Evolutionary conservation across 1,284 basidiomycete genomes (phyloP), one percentile per base, ranked within the genome.

Genomic region (Irpex sp.): DNA sequence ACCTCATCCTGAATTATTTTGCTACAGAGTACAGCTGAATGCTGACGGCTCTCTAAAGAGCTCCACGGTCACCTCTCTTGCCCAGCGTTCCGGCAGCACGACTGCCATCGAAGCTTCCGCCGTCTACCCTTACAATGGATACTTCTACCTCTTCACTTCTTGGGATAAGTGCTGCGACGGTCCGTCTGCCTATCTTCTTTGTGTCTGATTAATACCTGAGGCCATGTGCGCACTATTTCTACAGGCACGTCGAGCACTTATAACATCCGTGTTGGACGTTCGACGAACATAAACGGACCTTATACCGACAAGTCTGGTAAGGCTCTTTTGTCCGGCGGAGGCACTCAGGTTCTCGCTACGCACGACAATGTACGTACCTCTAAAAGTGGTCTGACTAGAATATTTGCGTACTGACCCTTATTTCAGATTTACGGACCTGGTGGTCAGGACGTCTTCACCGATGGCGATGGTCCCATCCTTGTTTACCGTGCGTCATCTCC

Each of bases 231-330:
- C 26, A 26, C 4, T 26, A 26, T 4, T 4, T 26, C 2, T n/a
- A 17, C 19, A 50, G 83, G 84, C 3, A 79, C 77, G 11, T 75
- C 71, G 8, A 82, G 82, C 70, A 86, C 83, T 0, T 86, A 86
- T 67, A 86, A 85, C 67, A 84, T 85, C 61, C 79, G 83, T 11
- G 84, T 87, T 36, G 81, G 81, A 9, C 78, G 84, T 37, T 78
- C 82, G 5, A 71, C 76, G 13, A 79, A 79, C 47, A 68, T 76
- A 5, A 76, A 70, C 13, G 81, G 83, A 2, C 76, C 78, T 0
- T 87, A 78, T 65, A 78, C 80, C 57, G 85, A 87, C 67, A 59
- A 80, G 64, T 61, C 71, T 39, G 83, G 82, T 54, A 79, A 82
- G 26, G 68, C 77, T 1, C 71, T 85, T 47, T 75, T 75, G 15